Base-by-base conservation (phyloP, 768 basidiomycete genomes). In the Russula abietina region DNA sequence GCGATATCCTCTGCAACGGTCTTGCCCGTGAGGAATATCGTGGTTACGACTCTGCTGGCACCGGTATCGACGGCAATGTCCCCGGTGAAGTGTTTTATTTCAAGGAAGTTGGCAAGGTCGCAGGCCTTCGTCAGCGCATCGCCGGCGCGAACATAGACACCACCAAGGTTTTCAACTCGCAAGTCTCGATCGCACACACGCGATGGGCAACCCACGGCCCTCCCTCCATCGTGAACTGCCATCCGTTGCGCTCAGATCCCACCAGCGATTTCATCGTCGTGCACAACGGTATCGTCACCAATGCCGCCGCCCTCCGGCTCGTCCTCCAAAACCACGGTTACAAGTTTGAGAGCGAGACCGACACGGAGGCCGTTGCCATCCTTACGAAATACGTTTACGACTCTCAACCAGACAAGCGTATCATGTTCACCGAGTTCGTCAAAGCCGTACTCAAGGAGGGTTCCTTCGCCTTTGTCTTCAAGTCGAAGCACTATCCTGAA, bases 201-300 rank as follows among this genome's bases (percentile, higher is more conserved):
- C 91, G 97, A 68, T 99, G 97, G 97, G 97, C 97, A 2, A 99
- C 97, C 22, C 97, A 99, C 72, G 97, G 97, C 43, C 83, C 87
- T 22, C 95, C 94, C 24, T 89, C 87, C 4, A 81, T 85, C 57
- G 74, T 81, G 70, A 99, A 99, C 77, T 98, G 96, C 77, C 97
- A 99, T 75, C 97, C 97, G 58, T 84, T 97, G 70, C 87, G 87
- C 70, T 91, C 89, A 17, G 93, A 96, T 70, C 77, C 83, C 28
- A 79, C 74, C 59, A 79, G 82, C 63, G 94, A 98, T 71, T 98
- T 99, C 78, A 84, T 87, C 62, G 77, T 98, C 69, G 95, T 99
- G 30, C 97, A 99, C 83, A 98, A 99, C 70, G 97, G 97, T 71
- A 98, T 98, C 72, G 95, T 98, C 71, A 99, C 96, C 75, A 98